Percentiles rank a stretch among this genome's conserved stretches.
phyloP scores from a whole-genome alignment of 352 stramenopile species.

The Phytophthora boehmeriae region DNA sequence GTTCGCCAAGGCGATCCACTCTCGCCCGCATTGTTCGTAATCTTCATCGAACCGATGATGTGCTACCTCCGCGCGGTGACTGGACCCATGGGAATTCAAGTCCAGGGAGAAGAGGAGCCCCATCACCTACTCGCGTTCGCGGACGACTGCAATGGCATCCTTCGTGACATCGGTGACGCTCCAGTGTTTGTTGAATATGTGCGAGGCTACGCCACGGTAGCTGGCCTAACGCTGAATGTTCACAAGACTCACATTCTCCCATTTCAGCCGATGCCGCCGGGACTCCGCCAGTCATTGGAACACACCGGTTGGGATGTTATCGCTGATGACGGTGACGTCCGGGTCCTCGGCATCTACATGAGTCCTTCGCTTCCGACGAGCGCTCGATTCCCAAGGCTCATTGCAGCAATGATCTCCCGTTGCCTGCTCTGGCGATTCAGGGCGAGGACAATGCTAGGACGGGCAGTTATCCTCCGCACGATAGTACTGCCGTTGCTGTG shows the following conservation, averaged over 20 bases:
- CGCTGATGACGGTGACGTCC: neutral
- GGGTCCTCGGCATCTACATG: constrained; percentile 1
- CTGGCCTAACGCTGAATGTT: constrained; percentile 13
- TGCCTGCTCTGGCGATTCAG: constrained; percentile 15
- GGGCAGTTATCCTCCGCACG: constrained; percentile 5
- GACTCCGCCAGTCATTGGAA: neutral
- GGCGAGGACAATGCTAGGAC: constrained; percentile 2
- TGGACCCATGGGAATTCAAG: neutral
- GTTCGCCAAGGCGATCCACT: constrained; percentile 26
- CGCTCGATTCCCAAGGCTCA: neutral
- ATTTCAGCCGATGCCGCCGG: neutral
- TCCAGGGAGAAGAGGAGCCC: neutral
- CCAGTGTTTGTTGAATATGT: constrained; percentile 3
- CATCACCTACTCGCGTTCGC: constrained; percentile 20
- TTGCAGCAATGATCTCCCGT: neutral
- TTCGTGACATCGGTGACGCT: constrained; percentile 1
- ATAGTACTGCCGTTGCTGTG: constrained; percentile 14
- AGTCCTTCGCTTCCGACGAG: constrained; percentile 12
- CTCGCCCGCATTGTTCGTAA: constrained; percentile 25
- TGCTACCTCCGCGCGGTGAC: constrained; percentile 7
- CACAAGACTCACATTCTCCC: constrained; percentile 20
- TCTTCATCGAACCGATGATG: constrained; percentile 27
- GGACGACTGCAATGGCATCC: constrained; percentile 21
- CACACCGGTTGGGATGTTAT: neutral
- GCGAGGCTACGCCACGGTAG: neutral